Base-by-base conservation (phyloP, 352 stramenopile genomes). In the Globisporangium okanoganense region DNA sequence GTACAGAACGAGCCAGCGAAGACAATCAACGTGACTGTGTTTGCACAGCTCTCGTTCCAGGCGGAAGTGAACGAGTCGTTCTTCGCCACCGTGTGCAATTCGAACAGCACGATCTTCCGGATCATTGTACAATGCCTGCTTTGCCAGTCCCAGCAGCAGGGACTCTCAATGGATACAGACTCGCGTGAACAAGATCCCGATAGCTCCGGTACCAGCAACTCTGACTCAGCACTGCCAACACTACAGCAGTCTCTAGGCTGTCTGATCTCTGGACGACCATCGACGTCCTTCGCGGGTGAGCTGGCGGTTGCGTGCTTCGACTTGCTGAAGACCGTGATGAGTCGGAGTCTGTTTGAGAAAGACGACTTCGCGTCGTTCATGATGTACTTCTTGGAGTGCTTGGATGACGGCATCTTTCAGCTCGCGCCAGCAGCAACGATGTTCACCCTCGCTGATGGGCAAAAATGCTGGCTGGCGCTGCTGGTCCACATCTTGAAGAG, bases 381-480 rank as follows among this genome's bases (percentile, higher is more conserved):
- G 67, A 82, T 92, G 61, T 83, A 78, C 41, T 58, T 85, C 6
- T 69, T 94, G 22, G 72, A 90, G 40, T 75, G 66, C 10, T 66
- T 88, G 4, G 78, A 84, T 31, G 67, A 84, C 27, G 56, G 59
- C 5, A 65, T 74, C 18, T 29, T 36, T 14, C 57, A 24, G 5
- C 27, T 29, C 13, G 0, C 63, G 55, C 29, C n/a, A 58, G 51
- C 40, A 20, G 12, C 16, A 22, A 16, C 47, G 10, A 13, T 48
- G 3, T 54, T 58, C 12, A 54, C 61, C 13, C 58, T 59, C 1
- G 41, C 65, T 0, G 62, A 73, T 62, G 76, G 70, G 0, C 82
- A 87, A 45, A 82, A 77, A 24, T 85, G 66, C 51, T 94, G 84
- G 84, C 67, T 94, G 12, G 61, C 70, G 4, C 59, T 94, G 10